phyloP scores from a whole-genome alignment of 1,139 yeast species.

The Nakaseomyces uthaithaninus region DNA sequence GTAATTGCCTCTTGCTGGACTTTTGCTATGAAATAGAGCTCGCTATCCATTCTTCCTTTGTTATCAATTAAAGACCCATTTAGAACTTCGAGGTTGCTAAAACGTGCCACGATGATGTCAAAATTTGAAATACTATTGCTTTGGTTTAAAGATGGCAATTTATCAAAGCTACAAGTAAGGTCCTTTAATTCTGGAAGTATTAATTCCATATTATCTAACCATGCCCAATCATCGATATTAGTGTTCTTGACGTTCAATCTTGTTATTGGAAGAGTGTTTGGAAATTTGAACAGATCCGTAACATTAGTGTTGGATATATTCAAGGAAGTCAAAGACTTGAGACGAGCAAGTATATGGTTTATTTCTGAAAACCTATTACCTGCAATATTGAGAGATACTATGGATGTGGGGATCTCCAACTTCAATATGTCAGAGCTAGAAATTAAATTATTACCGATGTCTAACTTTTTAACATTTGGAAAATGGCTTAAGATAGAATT shows the following conservation, averaged over 20 bases:
- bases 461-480: slow-evolving; percentile 5
- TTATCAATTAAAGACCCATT: slow-evolving; percentile 48
- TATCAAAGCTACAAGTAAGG: not conserved
- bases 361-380: slow-evolving; percentile 8
- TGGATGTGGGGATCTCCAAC: slow-evolving; percentile 29
- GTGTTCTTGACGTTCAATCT: slow-evolving; percentile 43
- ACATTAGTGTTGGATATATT: slow-evolving; percentile 44
- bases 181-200: slow-evolving; percentile 31
- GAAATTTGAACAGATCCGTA: slow-evolving; percentile 12
- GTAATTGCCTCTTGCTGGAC: slow-evolving; percentile 34
- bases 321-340: slow-evolving; percentile 16
- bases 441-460: slow-evolving; percentile 5
- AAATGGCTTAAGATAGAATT: slow-evolving; percentile 12
- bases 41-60: slow-evolving; percentile 50
- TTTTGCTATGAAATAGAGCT: slow-evolving; percentile 53
- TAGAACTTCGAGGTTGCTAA: slow-evolving; percentile 36
- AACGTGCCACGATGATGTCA: slow-evolving; percentile 43
- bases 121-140: slow-evolving; percentile 6
- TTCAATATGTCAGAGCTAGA: not conserved
- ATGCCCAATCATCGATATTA: slow-evolving; percentile 39
- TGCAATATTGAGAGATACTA: slow-evolving; percentile 10
- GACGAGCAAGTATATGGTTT: not conserved
- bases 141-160: not conserved
- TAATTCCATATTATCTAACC: slow-evolving; percentile 38
- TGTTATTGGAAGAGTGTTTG: slow-evolving; percentile 9